phyloP scores from a whole-genome alignment of 164 flowering plant genomes.

The Piper longum region DNA sequence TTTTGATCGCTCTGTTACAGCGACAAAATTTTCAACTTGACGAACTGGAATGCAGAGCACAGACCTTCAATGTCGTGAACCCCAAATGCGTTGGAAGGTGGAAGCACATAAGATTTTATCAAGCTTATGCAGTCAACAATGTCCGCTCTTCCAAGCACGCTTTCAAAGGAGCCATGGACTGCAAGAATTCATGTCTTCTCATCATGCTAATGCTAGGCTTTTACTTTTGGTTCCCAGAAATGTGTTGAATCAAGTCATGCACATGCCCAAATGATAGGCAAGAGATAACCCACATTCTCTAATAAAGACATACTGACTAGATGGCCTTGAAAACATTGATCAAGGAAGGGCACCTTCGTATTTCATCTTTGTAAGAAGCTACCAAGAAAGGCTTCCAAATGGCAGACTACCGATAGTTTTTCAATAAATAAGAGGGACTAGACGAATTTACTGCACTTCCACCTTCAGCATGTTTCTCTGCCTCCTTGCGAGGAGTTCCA shows the following conservation, averaged over 20 bases:
- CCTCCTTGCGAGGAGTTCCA: slow-evolving; percentile 47
- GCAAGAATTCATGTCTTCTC: background rate
- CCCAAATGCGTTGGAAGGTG: background rate
- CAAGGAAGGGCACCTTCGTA: background rate
- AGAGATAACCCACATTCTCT: background rate
- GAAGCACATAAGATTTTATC: background rate
- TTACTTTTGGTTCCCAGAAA: background rate
- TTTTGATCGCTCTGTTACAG: background rate
- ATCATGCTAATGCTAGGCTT: background rate
- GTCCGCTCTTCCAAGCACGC: background rate
- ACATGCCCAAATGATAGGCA: background rate
- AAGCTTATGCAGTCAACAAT: too few species aligned
- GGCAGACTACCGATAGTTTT: background rate
- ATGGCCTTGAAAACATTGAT: background rate
- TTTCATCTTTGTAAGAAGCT: background rate
- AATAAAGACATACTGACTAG: background rate
- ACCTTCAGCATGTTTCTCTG: slow-evolving; percentile 19
- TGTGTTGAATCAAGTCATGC: background rate
- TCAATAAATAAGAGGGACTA: background rate
- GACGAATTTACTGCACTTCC: slow-evolving; percentile 4
- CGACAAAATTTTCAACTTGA: too few species aligned
- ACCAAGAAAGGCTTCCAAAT: too few species aligned
- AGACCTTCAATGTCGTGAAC: background rate
- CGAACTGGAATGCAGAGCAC: background rate
- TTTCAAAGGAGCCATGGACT: background rate